Evolutionary conservation across 768 basidiomycete species (phyloP), one percentile per base, ranked within the genome.

Genomic region (Termitomyces sp.): DNA sequence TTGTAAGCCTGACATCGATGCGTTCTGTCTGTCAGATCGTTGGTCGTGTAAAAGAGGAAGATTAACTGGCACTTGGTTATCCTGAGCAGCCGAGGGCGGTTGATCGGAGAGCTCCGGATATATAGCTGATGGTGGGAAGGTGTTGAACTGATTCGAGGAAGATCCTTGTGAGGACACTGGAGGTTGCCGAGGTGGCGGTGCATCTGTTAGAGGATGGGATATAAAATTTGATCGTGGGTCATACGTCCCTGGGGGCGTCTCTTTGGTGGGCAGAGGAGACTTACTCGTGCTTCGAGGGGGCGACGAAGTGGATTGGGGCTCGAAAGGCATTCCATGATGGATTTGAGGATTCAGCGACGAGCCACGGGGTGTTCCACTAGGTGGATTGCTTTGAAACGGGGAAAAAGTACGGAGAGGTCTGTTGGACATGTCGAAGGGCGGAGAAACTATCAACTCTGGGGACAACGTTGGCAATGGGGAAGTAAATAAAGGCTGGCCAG

Each of bases 291-390:
- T 32, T 42, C 30, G 45, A 34, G 50, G 50, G 14, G 57, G 57
- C 22, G 57, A 53, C 18, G 57, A 58, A 9, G 57, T 58, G 5
- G 57, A 58, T 20, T 53, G 51, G 42, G 57, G 57, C 30, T 47
- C 30, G 18, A 58, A 58, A 26, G 14, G 26, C 37, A 53, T 53
- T 22, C 24, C 26, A 51, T 26, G 36, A 18, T 27, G 36, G 24
- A 27, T 24, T 18, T 20, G 26, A 47, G 26, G 39, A 40, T 53
- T 46, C 14, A 24, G 13, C 14, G 44, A 47, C 5, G 43, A 26
- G 2, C 52, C 57, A 18, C 16, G 42, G 13, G 10, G 52, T 18
- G 37, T 24, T 53, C 2, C 51, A 4, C 24, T 37, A 9, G 50
- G 6, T 36, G 57, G 14, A 12, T 8, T 22, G 3, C 24, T 37